phyloP scores from a whole-genome alignment of 306 rosid species.

The Vigna nakashimae region DNA sequence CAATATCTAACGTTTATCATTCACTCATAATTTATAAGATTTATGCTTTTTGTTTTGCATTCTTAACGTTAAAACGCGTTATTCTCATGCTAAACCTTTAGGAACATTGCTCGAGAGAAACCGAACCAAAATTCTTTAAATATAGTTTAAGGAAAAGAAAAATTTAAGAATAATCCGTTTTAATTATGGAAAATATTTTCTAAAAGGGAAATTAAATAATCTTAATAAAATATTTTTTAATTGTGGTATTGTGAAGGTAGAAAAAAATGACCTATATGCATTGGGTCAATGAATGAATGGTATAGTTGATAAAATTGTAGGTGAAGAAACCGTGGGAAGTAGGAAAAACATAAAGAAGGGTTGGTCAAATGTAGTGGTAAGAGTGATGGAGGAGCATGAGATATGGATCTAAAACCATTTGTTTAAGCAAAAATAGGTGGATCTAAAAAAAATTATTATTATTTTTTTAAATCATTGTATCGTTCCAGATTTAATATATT shows the following conservation, averaged over 20 bases:
- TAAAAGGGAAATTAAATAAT: too few relatives aligned
- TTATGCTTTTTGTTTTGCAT: not conserved
- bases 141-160: too few relatives aligned
- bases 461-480: slow-evolving; percentile 39
- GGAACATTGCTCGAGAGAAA: not conserved
- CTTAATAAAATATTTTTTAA: not conserved
- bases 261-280: too few relatives aligned
- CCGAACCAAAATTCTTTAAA: too few relatives aligned
- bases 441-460: slow-evolving; percentile 31
- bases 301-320: not conserved
- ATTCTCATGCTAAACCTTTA: not conserved
- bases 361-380: slow-evolving; percentile 51
- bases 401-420: slow-evolving; percentile 47
- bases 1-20: not conserved
- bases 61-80: slow-evolving; percentile 3
- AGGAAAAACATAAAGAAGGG: not conserved
- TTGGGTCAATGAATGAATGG: not conserved
- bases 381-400: slow-evolving; percentile 43
- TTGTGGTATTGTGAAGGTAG: not conserved
- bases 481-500: slow-evolving; percentile 37
- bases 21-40: not conserved
- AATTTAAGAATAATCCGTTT: too few relatives aligned
- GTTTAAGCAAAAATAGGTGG: slow-evolving; percentile 45
- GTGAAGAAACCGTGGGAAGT: not conserved
- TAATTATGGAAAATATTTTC: too few relatives aligned